phyloP scores from a whole-genome alignment of 2,329 filamentous ascomycete species.

The Pseudogymnoascus sp. region DNA sequence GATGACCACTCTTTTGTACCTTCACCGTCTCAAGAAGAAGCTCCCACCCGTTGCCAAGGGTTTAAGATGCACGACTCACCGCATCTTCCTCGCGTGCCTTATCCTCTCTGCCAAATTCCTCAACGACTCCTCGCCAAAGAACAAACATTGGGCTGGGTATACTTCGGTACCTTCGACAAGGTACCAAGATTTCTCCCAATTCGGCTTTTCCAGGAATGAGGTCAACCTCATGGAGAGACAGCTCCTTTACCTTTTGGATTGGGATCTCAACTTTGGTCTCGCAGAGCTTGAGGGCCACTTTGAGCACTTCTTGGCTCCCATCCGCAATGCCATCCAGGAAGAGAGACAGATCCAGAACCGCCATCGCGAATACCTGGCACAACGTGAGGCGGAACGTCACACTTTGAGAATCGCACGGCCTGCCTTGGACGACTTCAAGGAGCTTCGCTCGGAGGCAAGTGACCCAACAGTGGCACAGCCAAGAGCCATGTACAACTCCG shows the following conservation, averaged over 20 bases:
- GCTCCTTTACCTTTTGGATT: conserved; percentile 87
- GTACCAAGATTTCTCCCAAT: conserved; percentile 45
- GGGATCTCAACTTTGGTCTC: conserved; percentile 81
- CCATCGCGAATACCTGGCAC: conserved; percentile 20
- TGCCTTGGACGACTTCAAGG: conserved; percentile 5
- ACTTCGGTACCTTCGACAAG: conserved; percentile 66
- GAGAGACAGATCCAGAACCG: conserved; percentile 20
- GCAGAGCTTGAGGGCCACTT: conserved; percentile 82
- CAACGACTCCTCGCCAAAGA: conserved; percentile 98
- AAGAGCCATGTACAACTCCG: conserved; percentile 17
- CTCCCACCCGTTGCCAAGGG: conserved; percentile 93
- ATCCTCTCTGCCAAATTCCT: conserved; percentile 92
- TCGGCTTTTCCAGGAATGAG: conserved; percentile 89
- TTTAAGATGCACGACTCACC: conserved; percentile 91
- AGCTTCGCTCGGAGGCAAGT: background rate
- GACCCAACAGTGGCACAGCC: conserved; percentile 20
- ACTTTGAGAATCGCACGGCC: conserved; percentile 19
- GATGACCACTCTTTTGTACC: conserved; percentile 94
- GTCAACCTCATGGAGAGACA: conserved; percentile 99
- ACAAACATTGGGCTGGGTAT: conserved; percentile 99
- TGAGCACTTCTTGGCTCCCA: conserved; percentile 80
- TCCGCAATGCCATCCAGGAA: conserved; percentile 51
- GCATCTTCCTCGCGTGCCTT: conserved; percentile 87
- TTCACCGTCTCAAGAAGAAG: conserved; percentile 72
- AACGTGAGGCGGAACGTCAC: conserved; percentile 17